phyloP scores from a whole-genome alignment of 805 yeast genomes.

The Kluyveromyces nonfermentans region DNA sequence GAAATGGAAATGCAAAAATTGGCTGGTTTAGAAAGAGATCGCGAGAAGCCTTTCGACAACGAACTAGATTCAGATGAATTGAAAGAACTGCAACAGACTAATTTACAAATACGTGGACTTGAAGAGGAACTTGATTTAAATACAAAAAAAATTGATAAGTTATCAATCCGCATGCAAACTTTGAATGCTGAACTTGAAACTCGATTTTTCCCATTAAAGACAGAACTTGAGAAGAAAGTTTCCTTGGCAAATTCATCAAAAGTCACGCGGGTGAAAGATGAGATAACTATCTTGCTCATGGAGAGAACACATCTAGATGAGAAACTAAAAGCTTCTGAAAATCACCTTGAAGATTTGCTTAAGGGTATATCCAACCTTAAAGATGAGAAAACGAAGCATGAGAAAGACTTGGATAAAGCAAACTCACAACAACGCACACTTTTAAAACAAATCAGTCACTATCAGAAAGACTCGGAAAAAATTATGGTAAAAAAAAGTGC shows the following conservation, averaged over 20 bases:
- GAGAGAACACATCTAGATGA: constrained; percentile 24
- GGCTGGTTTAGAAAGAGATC: constrained; percentile 39
- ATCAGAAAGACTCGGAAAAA: constrained; percentile 57
- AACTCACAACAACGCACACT: constrained; percentile 48
- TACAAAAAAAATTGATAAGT: constrained; percentile 15
- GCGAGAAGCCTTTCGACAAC: constrained; percentile 43
- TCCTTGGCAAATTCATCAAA: constrained; percentile 11
- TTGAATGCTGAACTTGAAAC: constrained; percentile 50
- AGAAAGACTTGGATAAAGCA: constrained; percentile 37
- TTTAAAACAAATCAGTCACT: constrained; percentile 48
- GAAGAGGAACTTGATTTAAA: constrained; percentile 38
- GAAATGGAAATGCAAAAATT: constrained; percentile 32
- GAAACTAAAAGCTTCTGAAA: constrained; percentile 24
- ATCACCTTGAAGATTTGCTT: constrained; percentile 24
- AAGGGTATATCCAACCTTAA: constrained; percentile 22
- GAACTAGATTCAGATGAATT: constrained; percentile 44
- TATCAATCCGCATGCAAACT: constrained; percentile 19
- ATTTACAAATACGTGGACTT: constrained; percentile 32
- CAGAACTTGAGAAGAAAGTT: constrained; percentile 28
- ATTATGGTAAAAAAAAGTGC: constrained; percentile 52
- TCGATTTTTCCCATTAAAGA: constrained; percentile 44
- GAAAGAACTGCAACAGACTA: constrained; percentile 32
- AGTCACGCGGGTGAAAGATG: constrained; percentile 12
- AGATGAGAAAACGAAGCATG: constrained; percentile 26
- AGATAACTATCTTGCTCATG: constrained; percentile 20